These are phyloP conservation scores for Rhododendron williamsianum DNA, from an alignment of 148 eudicot species.

Conservation along the genomic window DNA sequence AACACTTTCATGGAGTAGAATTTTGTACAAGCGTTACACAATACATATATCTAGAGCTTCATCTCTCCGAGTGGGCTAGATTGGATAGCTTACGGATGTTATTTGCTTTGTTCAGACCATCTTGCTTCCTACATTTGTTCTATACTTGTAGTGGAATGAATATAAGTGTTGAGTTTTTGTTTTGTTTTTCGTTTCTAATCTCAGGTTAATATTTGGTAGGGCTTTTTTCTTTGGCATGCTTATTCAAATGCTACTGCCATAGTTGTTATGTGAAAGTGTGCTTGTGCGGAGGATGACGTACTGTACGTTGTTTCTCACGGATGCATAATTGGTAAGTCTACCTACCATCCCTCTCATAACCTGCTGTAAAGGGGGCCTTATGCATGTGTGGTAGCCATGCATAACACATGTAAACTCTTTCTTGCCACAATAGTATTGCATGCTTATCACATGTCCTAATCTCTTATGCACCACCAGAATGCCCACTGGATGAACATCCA, in stretches of 20 bases:
- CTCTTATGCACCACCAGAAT: not conserved
- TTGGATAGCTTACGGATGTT: not conserved
- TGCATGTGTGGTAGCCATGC: not conserved
- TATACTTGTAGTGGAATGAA: not conserved
- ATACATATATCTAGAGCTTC: not conserved
- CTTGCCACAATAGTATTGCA: not conserved
- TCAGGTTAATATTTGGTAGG: not conserved
- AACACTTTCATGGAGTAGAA: not conserved
- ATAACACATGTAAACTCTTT: not conserved
- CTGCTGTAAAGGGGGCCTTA: not conserved
- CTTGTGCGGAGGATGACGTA: not conserved
- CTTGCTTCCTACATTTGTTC: not conserved
- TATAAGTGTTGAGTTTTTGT: not conserved
- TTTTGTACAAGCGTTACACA: not conserved
- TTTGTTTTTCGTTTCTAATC: not conserved
- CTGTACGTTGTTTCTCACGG: not conserved
- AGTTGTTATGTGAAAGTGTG: not conserved
- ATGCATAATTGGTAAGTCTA: not conserved
- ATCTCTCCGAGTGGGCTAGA: not conserved
- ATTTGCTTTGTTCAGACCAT: not conserved
- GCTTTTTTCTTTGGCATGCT: not conserved
- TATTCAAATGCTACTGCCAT: not conserved
- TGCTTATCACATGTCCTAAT: not conserved
- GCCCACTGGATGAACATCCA: not conserved
- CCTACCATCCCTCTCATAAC: not conserved